Evolutionary conservation across 257 asterid species (phyloP).

Genomic region (Petunia secreta): DNA sequence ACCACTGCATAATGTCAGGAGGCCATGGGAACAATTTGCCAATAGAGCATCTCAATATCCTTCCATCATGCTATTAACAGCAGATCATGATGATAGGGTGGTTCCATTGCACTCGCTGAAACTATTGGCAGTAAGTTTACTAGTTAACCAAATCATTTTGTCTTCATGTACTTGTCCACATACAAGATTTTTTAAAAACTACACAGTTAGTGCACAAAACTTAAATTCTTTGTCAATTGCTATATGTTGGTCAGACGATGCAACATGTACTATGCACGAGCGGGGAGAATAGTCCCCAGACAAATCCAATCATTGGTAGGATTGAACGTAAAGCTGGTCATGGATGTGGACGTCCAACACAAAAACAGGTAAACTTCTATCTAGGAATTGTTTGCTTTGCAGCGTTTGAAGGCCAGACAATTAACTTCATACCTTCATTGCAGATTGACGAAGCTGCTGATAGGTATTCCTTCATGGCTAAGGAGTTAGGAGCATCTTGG

Average conservation of each 20-base stretch:
- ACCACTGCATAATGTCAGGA: conserved; percentile 85
- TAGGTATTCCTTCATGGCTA: conserved; percentile 79
- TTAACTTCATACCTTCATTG: background rate
- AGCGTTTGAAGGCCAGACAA: background rate
- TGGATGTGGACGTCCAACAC: conserved; percentile 92
- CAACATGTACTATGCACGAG: conserved; percentile 77
- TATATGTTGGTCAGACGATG: conserved; percentile 60
- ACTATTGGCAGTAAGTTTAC: conserved; percentile 70
- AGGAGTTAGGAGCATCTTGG: conserved; percentile 76
- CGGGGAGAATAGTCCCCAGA: conserved; percentile 66
- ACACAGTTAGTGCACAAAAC: background rate
- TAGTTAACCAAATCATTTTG: background rate
- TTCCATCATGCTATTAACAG: conserved; percentile 87
- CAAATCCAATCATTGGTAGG: conserved; percentile 77
- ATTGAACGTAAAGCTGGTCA: conserved; percentile 94
- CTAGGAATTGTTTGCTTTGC: background rate
- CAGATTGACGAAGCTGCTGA: conserved; percentile 93
- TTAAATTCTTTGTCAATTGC: background rate
- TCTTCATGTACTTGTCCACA: background rate
- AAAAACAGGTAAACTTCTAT: conserved; percentile 58
- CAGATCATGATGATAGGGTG: conserved; percentile 98
- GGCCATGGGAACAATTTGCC: conserved; percentile 79
- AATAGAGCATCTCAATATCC: conserved; percentile 66
- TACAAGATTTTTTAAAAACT: background rate
- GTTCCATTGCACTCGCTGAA: conserved; percentile 96